These are phyloP conservation scores for Podaxis carcinomalis DNA, from an alignment of 768 basidiomycete species.

Conservation along the genomic window DNA sequence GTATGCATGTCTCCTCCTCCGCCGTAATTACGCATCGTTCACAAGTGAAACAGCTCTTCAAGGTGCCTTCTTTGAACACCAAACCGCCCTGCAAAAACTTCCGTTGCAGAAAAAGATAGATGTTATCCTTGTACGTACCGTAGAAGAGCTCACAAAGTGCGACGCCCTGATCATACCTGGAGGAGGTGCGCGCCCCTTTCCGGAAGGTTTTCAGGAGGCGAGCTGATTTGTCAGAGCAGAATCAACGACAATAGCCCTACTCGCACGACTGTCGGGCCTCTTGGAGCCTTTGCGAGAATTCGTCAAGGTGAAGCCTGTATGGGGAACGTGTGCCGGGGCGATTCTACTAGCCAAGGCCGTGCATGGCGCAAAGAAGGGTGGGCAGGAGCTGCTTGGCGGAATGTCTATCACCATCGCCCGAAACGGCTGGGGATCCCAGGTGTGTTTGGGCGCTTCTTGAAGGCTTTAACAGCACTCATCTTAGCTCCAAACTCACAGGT, in stretches of 20 bases:
- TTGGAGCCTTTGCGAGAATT: slow-evolving; percentile 78
- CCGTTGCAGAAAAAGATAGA: slow-evolving; percentile 39
- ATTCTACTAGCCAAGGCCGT: slow-evolving; percentile 78
- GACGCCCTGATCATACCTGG: slow-evolving; percentile 92
- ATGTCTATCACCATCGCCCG: slow-evolving; percentile 76
- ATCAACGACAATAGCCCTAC: slow-evolving; percentile 86
- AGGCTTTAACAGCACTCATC: neutral
- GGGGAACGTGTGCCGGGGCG: slow-evolving; percentile 96
- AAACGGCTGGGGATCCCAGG: slow-evolving; percentile 95
- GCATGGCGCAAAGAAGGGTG: slow-evolving; percentile 77
- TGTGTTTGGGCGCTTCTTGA: slow-evolving; percentile 27
- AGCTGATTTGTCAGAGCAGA: slow-evolving; percentile 39
- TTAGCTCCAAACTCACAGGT: slow-evolving; percentile 40
- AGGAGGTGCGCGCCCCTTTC: slow-evolving; percentile 50
- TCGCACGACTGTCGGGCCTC: slow-evolving; percentile 70
- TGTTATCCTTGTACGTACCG: slow-evolving; percentile 62
- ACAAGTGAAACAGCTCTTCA: slow-evolving; percentile 67
- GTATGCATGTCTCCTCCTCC: slow-evolving; percentile 24
- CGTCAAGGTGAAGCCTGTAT: slow-evolving; percentile 69
- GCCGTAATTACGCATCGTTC: slow-evolving; percentile 3
- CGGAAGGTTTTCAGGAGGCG: neutral
- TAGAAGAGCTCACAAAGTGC: slow-evolving; percentile 70
- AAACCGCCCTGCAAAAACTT: slow-evolving; percentile 60
- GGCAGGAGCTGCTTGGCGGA: slow-evolving; percentile 82
- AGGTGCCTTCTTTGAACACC: slow-evolving; percentile 90